Percentiles rank a stretch among this genome's conserved stretches.
phyloP scores from a whole-genome alignment of 2,329 filamentous ascomycete genomes.

The Gyromitra esculenta region DNA sequence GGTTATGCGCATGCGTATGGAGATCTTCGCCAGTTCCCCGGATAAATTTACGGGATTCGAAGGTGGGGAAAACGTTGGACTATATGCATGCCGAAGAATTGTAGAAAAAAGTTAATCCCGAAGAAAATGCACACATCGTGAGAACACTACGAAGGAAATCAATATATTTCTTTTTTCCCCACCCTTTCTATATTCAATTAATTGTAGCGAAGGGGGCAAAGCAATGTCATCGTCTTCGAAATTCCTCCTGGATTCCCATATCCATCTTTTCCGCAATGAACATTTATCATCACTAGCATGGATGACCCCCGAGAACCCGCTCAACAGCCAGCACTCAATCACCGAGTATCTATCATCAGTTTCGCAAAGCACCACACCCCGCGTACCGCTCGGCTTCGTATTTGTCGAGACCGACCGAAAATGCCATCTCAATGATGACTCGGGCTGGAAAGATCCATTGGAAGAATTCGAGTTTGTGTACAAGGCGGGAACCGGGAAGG shows the following conservation, averaged over 20 bases:
- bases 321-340: slow-evolving; percentile 73
- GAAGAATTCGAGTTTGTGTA: slow-evolving; percentile 70
- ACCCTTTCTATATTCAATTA: background rate
- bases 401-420: slow-evolving; percentile 85
- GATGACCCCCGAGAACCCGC: slow-evolving; percentile 69
- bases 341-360: slow-evolving; percentile 66
- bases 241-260: slow-evolving; percentile 83
- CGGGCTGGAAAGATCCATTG: slow-evolving; percentile 66
- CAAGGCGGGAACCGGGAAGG: slow-evolving; percentile 65
- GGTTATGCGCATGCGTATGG: background rate
- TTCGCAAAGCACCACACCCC: slow-evolving; percentile 57
- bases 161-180: background rate
- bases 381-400: slow-evolving; percentile 70
- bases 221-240: slow-evolving; percentile 33
- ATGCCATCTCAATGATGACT: slow-evolving; percentile 65
- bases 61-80: slow-evolving; percentile 8
- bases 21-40: slow-evolving; percentile 17
- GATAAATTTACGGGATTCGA: slow-evolving; percentile 7
- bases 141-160: background rate
- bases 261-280: slow-evolving; percentile 82
- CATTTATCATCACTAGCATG: slow-evolving; percentile 75
- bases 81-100: slow-evolving; percentile 16
- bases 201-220: background rate
- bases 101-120: background rate
- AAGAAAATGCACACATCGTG: background rate